A percentile compares a stretch with the other conserved stretches of the same genome.
phyloP scores from a whole-genome alignment of 2,329 filamentous ascomycete species.

The Penicillium olsonii region DNA sequence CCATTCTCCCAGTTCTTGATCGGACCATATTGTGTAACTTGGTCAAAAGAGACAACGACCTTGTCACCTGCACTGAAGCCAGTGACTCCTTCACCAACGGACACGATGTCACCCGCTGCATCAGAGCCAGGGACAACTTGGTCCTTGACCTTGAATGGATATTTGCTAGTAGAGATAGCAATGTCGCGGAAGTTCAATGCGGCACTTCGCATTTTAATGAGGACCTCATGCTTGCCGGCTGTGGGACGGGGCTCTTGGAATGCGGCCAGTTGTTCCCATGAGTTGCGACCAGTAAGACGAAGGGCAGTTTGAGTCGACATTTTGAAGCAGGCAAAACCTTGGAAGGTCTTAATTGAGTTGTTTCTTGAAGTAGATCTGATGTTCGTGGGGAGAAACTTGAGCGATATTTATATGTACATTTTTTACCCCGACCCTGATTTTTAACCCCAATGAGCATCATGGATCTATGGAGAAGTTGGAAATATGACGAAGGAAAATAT shows the following conservation, averaged over 20 bases:
- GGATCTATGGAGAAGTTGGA: not conserved
- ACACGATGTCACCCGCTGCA: slow-evolving; percentile 43
- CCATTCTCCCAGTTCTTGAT: slow-evolving; percentile 21
- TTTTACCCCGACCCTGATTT: not conserved
- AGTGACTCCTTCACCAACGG: slow-evolving; percentile 10
- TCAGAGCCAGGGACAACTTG: slow-evolving; percentile 48
- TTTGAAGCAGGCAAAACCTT: too few relatives aligned
- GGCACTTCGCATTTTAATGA: slow-evolving; percentile 58
- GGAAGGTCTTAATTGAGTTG: not conserved
- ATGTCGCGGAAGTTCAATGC: slow-evolving; percentile 47
- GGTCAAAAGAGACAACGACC: slow-evolving; percentile 20
- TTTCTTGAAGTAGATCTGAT: too few relatives aligned
- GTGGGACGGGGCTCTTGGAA: slow-evolving; percentile 47
- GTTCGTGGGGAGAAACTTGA: not conserved
- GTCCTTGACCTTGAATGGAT: slow-evolving; percentile 49
- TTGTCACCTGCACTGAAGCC: slow-evolving; percentile 3
- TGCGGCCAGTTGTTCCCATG: slow-evolving; percentile 11
- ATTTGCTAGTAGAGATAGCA: slow-evolving; percentile 45
- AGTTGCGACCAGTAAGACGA: slow-evolving; percentile 9
- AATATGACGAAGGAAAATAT: not conserved
- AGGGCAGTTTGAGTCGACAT: slow-evolving; percentile 16
- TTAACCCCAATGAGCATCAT: not conserved
- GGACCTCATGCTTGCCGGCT: slow-evolving; percentile 65
- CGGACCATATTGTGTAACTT: slow-evolving; percentile 28
- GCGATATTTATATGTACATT: not conserved